Base-by-base conservation (phyloP, 257 asterid genomes). In the Eucommia ulmoides region DNA sequence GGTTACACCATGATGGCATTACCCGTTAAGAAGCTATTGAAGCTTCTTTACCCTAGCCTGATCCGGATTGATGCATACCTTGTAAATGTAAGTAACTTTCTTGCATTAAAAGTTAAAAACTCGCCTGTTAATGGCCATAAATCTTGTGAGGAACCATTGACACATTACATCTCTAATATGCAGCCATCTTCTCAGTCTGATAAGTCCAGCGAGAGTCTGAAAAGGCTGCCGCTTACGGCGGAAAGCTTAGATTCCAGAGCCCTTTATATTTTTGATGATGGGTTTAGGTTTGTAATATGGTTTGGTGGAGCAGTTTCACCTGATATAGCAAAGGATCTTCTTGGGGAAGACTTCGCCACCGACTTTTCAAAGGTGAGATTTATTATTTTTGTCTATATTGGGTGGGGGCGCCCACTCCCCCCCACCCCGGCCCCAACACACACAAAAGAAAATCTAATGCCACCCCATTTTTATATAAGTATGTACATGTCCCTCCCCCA, bases 331-430 rank as follows among this genome's bases (percentile, higher is more conserved):
- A 80, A 63, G 78, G 74, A 58, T 66, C 72, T 91, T 65, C 72
- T 86, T 24, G 97, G 99, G 22, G 93, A 79, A 54, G 87, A 79
- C 70, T 83, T 66, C 49, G 63, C 76, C 9, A 48, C 87, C 12
- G 99, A 86, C 69, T 83, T 60, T 72, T 83, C 93, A 21, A 91
- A 77, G 94, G 99, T 81, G 62, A n/a, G n/a, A n/a, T n/a, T n/a
- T n/a, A n/a, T n/a, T n/a, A n/a, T n/a, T n/a, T n/a, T n/a, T n/a
- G n/a, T n/a, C n/a, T n/a, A n/a, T n/a, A n/a, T n/a, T n/a, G n/a
- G n/a, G n/a, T n/a, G n/a, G n/a, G n/a, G n/a, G n/a, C n/a, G n/a
- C n/a, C n/a, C n/a, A n/a, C n/a, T n/a, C n/a, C n/a, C n/a, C n/a
- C n/a, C n/a, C n/a, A n/a, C n/a, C n/a, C n/a, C n/a, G n/a, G n/a